These are phyloP conservation scores for Peltaster fructicola DNA, from an alignment of 2,329 filamentous ascomycete genomes.

Conservation along the genomic window DNA sequence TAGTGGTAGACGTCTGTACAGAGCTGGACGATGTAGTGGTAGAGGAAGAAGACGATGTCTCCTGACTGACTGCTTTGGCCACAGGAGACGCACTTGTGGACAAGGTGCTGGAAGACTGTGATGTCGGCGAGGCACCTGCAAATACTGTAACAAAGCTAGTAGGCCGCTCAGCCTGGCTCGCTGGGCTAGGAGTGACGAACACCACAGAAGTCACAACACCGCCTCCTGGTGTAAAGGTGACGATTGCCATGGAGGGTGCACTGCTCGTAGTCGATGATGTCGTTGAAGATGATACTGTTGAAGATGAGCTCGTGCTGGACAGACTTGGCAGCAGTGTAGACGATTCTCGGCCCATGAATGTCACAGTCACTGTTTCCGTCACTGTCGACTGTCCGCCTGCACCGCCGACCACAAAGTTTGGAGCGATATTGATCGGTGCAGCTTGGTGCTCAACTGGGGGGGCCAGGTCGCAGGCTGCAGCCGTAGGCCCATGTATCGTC, in stretches of 20 bases:
- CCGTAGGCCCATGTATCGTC: slow-evolving; percentile 1
- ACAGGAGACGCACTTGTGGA: too few relatives aligned
- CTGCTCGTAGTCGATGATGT: slow-evolving; percentile 2
- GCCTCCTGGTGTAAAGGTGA: slow-evolving; percentile 5
- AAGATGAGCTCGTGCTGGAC: slow-evolving; percentile 1
- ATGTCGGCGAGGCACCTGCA: slow-evolving; percentile 1
- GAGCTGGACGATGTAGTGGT: too few relatives aligned
- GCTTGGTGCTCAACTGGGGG: too few relatives aligned
- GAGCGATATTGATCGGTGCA: slow-evolving; percentile 17
- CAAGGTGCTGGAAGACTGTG: slow-evolving; percentile 1
- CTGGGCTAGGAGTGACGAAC: too few relatives aligned
- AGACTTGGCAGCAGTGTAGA: neutral
- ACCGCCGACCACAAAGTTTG: slow-evolving; percentile 18
- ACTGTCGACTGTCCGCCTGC: slow-evolving; percentile 3
- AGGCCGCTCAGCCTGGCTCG: too few relatives aligned
- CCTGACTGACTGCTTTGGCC: too few relatives aligned
- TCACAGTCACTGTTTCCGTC: slow-evolving; percentile 5
- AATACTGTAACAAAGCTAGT: slow-evolving; percentile 1
- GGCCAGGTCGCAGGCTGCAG: slow-evolving; percentile 8
- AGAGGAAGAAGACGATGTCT: too few relatives aligned
- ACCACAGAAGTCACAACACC: too few relatives aligned
- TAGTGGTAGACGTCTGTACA: slow-evolving; percentile 1
- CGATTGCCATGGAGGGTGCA: slow-evolving; percentile 4
- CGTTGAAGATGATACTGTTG: neutral
- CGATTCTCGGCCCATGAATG: too few relatives aligned